Conservation (phyloP, 768 basidiomycete genomes). For the Amanita rubescens region DNA sequence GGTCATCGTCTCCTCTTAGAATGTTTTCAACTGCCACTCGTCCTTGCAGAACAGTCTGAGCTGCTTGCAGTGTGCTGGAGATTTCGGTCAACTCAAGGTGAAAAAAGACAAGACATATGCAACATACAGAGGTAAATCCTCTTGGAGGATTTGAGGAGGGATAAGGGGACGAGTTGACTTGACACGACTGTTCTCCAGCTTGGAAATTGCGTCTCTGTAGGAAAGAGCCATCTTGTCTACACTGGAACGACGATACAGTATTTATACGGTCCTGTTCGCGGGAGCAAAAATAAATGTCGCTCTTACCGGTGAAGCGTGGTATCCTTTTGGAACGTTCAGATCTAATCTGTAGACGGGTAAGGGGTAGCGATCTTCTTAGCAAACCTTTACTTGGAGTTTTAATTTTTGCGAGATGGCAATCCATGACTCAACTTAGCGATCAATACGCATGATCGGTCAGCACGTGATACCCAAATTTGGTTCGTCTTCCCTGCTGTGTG, state of each 20-base stretch:
- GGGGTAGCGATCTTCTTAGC: not conserved
- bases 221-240: slow-evolving; percentile 52
- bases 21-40: slow-evolving; percentile 73
- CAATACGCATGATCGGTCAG: not conserved
- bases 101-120: slow-evolving; percentile 2
- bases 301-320: not conserved
- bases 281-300: not conserved
- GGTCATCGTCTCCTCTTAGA: slow-evolving; percentile 82
- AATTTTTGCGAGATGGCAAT: too few relatives aligned
- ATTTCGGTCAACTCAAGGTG: slow-evolving; percentile 7
- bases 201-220: slow-evolving; percentile 70
- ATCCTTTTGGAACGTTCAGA: not conserved
- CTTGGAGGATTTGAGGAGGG: slow-evolving; percentile 90
- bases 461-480: not conserved
- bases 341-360: not conserved
- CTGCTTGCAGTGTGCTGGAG: slow-evolving; percentile 63
- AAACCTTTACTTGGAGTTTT: not conserved
- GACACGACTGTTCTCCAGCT: slow-evolving; percentile 84
- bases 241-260: not conserved
- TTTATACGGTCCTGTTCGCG: not conserved
- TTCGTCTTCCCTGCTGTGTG: not conserved
- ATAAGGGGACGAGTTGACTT: slow-evolving; percentile 84
- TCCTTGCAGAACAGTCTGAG: slow-evolving; percentile 86
- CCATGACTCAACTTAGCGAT: not conserved
- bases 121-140: slow-evolving; percentile 82